Percentiles rank a stretch among this genome's conserved stretches.
phyloP scores from a whole-genome alignment of 176 grass and related monocot genomes.

The Carex myosuroides region DNA sequence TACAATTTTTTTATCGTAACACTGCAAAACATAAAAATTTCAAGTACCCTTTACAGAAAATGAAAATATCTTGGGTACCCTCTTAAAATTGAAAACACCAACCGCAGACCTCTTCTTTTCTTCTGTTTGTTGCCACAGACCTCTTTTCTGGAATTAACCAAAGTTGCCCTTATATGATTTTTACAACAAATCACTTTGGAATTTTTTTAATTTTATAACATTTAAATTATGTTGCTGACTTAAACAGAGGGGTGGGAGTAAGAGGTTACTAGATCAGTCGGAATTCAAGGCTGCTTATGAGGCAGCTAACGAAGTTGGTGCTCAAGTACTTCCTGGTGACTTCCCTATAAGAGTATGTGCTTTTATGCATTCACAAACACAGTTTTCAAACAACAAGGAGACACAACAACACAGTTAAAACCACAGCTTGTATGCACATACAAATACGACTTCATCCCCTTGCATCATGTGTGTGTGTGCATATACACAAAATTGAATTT shows the following conservation, averaged over 20 bases:
- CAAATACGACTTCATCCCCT: neutral
- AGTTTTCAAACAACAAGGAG: neutral
- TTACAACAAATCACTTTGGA: neutral
- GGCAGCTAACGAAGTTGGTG: neutral
- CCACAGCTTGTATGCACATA: neutral
- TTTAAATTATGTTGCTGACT: neutral
- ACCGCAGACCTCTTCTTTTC: neutral
- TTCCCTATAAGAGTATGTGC: neutral
- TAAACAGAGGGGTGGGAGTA: neutral
- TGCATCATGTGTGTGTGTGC: neutral
- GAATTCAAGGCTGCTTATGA: neutral
- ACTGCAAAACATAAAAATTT: no score
- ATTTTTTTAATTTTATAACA: neutral
- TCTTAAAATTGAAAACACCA: neutral
- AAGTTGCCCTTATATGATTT: neutral
- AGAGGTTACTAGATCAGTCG: no score
- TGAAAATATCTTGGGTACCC: neutral
- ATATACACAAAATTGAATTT: neutral
- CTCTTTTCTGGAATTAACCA: neutral
- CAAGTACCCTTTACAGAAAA: neutral
- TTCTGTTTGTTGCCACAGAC: no score
- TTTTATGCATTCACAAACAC: neutral
- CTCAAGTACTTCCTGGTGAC: neutral
- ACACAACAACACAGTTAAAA: neutral
- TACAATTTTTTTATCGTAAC: neutral